Base-by-base conservation (phyloP, 495 filamentous ascomycete species). In the Letharia lupina region DNA sequence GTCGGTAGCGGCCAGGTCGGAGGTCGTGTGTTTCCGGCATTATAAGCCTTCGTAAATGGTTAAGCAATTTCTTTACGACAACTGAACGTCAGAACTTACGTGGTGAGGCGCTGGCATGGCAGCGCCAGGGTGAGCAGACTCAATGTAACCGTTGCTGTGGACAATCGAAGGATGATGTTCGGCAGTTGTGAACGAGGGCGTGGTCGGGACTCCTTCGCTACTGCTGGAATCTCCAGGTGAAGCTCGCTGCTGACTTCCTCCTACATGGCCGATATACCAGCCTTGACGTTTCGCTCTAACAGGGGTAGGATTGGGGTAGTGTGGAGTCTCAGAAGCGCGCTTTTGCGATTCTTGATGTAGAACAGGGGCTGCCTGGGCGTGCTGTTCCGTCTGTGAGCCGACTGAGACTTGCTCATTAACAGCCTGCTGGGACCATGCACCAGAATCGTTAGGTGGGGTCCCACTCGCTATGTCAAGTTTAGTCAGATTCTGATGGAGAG, bases 191-290 rank as follows among this genome's bases (percentile, higher is more conserved):
- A 81, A 84, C 1, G 83, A 85, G 2, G 86, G 86, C 23, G 86
- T 88, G 4, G 57, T 72, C 9, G 85, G 82, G 0, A 88, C 84
- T 39, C 86, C 85, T 66, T 90, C 87, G 70, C 85, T 88, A 71
- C 86, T 87, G 67, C 86, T 88, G 1, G 87, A 90, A 74, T 88
- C 87, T 68, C 87, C 88, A 0, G 88, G 88, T 20, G 87, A 89
- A 5, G 82, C 85, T 45, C 87, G 81, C 28, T 81, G 70, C 23
- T 65, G 68, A 31, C 61, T 65, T 52, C 73, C 63, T 10, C 71
- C 65, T 20, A 80, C 71, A 15, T 86, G 84, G 2, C 86, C 87
- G 61, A 88, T 82, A 68, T 91, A 89, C 83, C 86, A 90, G 2
- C 82, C 87, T 57, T 85, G 84, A 15, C 89, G 80, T 74, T 88